phyloP scores from a whole-genome alignment of 1,139 yeast species.

The Meyerozyma sp. region DNA sequence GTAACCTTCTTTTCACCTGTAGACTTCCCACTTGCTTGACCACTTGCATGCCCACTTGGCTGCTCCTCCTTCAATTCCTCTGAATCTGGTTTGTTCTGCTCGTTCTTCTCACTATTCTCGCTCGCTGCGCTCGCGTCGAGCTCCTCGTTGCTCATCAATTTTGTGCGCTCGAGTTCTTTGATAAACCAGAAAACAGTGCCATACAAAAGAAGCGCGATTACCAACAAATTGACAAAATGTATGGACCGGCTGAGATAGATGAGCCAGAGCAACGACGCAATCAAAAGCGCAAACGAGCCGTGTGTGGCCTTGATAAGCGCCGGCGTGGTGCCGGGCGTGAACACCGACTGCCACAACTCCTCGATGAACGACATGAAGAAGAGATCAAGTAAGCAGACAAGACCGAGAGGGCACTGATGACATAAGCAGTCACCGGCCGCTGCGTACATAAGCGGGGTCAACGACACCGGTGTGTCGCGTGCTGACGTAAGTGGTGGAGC shows the following conservation, averaged over 20 bases:
- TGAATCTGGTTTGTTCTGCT: not conserved
- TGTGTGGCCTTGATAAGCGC: slow-evolving; percentile 81
- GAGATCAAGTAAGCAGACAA: too few relatives aligned
- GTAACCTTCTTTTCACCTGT: too few relatives aligned
- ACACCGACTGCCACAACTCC: slow-evolving; percentile 85
- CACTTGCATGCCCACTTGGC: too few relatives aligned
- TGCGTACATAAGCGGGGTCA: not conserved
- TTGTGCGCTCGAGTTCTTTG: slow-evolving; percentile 54
- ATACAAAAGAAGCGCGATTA: slow-evolving; percentile 70
- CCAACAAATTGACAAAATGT: slow-evolving; percentile 71
- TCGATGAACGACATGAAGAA: slow-evolving; percentile 40
- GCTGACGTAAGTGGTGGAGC: too few relatives aligned
- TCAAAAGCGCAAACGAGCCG: slow-evolving; percentile 54
- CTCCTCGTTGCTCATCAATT: slow-evolving; percentile 40
- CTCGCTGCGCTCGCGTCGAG: slow-evolving; percentile 10
- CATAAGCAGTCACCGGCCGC: too few relatives aligned
- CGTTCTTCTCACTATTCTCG: not conserved
- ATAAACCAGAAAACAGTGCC: slow-evolving; percentile 85
- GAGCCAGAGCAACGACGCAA: slow-evolving; percentile 48
- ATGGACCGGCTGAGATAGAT: slow-evolving; percentile 61
- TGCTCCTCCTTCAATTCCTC: not conserved
- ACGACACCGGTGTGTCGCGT: too few relatives aligned
- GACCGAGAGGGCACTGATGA: too few relatives aligned
- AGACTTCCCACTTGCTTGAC: too few relatives aligned
- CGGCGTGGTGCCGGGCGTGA: slow-evolving; percentile 94